These are phyloP conservation scores for Heliamphora pulchella DNA, from an alignment of 179 eudicot species.

Conservation along the genomic window DNA sequence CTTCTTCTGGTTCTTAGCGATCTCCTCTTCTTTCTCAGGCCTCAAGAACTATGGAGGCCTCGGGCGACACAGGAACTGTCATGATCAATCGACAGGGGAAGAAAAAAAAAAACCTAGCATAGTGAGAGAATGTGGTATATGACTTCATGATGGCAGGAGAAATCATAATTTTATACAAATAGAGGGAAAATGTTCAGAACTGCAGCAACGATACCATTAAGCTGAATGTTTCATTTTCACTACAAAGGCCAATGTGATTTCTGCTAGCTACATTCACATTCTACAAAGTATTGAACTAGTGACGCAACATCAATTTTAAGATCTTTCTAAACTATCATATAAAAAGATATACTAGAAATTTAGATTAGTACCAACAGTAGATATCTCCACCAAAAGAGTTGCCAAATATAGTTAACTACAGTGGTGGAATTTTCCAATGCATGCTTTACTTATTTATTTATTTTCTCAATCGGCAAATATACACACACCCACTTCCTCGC, in stretches of 20 bases:
- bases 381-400: background rate
- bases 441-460: background rate
- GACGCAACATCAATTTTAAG: background rate
- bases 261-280: background rate
- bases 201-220: background rate
- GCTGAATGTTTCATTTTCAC: background rate
- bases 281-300: background rate
- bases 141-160: background rate
- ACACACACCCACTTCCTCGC: too few relatives aligned
- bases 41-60: conserved; percentile 71
- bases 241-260: background rate
- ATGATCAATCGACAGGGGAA: background rate
- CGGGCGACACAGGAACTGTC: conserved; percentile 72
- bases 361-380: background rate
- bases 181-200: background rate
- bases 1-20: conserved; percentile 74
- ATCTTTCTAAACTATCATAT: background rate
- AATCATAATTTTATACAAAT: background rate
- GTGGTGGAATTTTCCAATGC: background rate
- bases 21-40: conserved; percentile 82
- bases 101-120: background rate
- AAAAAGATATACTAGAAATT: background rate
- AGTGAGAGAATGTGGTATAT: background rate
- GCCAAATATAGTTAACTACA: background rate
- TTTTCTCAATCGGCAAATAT: too few relatives aligned